phyloP scores from a whole-genome alignment of 164 flowering plant genomes.

The Umbellularia californica region DNA sequence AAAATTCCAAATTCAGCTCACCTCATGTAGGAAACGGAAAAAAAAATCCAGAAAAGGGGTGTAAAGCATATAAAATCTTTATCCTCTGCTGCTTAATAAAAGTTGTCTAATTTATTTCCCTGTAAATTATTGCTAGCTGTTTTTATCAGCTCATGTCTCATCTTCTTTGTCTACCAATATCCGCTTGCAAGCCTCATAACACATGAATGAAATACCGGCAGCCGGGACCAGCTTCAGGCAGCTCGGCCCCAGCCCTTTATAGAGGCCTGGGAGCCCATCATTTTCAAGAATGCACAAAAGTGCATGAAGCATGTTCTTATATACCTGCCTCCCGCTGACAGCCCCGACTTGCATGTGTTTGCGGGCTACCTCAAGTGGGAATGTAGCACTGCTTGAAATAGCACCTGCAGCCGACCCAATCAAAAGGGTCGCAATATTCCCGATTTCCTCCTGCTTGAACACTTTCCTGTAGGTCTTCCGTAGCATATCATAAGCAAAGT shows the following conservation, averaged over 20 bases:
- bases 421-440: slow-evolving; percentile 60
- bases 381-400: slow-evolving; percentile 68
- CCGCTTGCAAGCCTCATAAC: slow-evolving; percentile 83
- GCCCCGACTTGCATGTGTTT: slow-evolving; percentile 90
- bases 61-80: too few relatives aligned
- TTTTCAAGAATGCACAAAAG: slow-evolving; percentile 45
- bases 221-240: slow-evolving; percentile 81
- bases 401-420: slow-evolving; percentile 86
- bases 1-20: too few relatives aligned
- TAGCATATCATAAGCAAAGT: slow-evolving; percentile 82
- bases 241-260: slow-evolving; percentile 76
- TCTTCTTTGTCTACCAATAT: slow-evolving; percentile 58
- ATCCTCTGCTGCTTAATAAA: too few relatives aligned
- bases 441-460: slow-evolving; percentile 46
- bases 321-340: slow-evolving; percentile 53
- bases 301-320: slow-evolving; percentile 67
- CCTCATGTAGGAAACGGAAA: too few relatives aligned
- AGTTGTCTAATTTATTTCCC: neutral
- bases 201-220: slow-evolving; percentile 88
- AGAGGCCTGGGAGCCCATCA: slow-evolving; percentile 65
- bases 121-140: too few relatives aligned
- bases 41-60: too few relatives aligned
- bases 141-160: slow-evolving; percentile 17
- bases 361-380: slow-evolving; percentile 82
- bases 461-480: slow-evolving; percentile 51